These are phyloP conservation scores for Prunus campanulata DNA, from an alignment of 306 rosid genomes.

Conservation along the genomic window DNA sequence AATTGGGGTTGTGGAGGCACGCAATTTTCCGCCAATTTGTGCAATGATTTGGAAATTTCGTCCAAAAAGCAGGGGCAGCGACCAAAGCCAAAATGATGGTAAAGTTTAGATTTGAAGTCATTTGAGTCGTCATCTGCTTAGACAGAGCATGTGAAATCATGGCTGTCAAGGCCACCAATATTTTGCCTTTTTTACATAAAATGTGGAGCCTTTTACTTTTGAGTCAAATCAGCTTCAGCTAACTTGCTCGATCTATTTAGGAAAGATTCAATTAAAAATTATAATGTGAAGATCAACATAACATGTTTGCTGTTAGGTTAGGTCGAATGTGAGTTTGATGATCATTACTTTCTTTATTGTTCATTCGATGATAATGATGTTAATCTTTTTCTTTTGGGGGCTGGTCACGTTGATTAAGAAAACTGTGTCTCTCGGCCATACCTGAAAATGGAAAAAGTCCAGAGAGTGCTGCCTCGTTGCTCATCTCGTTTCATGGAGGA, in stretches of 20 bases:
- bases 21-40: constrained; percentile 8
- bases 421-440: background rate
- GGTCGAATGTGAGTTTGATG: too few relatives aligned
- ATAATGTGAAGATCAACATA: background rate
- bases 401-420: too few relatives aligned
- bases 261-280: background rate
- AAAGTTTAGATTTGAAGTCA: background rate
- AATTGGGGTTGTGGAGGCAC: background rate
- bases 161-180: constrained; percentile 5
- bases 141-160: constrained; percentile 17
- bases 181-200: background rate
- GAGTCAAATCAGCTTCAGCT: background rate
- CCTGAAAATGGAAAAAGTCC: background rate
- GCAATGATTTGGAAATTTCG: constrained; percentile 6
- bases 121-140: background rate
- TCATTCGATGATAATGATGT: too few relatives aligned
- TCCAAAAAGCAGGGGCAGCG: background rate
- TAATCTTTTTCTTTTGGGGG: too few relatives aligned
- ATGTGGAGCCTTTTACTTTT: background rate
- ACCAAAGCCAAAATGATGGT: background rate
- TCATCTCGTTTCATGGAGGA: background rate
- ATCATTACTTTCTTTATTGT: too few relatives aligned
- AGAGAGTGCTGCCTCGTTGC: too few relatives aligned
- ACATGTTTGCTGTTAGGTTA: too few relatives aligned
- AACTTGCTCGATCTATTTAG: background rate